Base-by-base conservation (phyloP, 2,329 filamentous ascomycete species). In the Albophoma yamanashiensis region DNA sequence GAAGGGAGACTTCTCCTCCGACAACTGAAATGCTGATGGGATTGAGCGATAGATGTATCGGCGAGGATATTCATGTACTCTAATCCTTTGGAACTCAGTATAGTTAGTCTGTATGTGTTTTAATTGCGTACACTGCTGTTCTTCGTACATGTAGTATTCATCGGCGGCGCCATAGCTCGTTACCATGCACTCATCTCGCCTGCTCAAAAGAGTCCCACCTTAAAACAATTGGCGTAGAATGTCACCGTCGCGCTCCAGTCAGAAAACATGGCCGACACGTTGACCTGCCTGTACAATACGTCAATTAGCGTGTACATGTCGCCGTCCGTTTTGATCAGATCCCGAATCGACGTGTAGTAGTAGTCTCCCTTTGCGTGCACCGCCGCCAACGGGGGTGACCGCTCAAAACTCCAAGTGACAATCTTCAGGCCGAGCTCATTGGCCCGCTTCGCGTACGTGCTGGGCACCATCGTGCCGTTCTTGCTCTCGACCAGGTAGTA, bases 151-250 rank as follows among this genome's bases (percentile, higher is more conserved):
- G n/a, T n/a, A n/a, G 8, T 20, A n/a, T 27, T 34, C 14, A 34
- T 20, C 27, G 6, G n/a, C 31, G 3, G 34, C 2, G 6, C 14
- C 47, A 34, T 53, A 12, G 50, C 50, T 34, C 45, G 17, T 50
- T 6, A 47, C 15, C 7, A 11, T 34, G 8, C 25, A 34, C 6
- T 27, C 47, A 52, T 31, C 14, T 9, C 47, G 3, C 34, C 27
- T 11, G 27, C 15, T 53, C 20, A 55, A 38, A 36, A 55, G 17
- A 55, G 20, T 1, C 50, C 50, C 9, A 74, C 63, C 17, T 71
- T 80, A 64, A 89, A 84, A 73, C 87, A 90, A 67, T 88, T 90
- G 64, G 86, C 87, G 71, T 88, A 90, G 64, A 87, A 89, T 0
- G 85, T 88, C 9, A 84, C 80, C 0, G 86, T 88, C 14, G 84